Percentiles rank a stretch among this genome's conserved stretches.
Conservation (phyloP, 805 yeast genomes). For the Kuraishia molischiana region DNA sequence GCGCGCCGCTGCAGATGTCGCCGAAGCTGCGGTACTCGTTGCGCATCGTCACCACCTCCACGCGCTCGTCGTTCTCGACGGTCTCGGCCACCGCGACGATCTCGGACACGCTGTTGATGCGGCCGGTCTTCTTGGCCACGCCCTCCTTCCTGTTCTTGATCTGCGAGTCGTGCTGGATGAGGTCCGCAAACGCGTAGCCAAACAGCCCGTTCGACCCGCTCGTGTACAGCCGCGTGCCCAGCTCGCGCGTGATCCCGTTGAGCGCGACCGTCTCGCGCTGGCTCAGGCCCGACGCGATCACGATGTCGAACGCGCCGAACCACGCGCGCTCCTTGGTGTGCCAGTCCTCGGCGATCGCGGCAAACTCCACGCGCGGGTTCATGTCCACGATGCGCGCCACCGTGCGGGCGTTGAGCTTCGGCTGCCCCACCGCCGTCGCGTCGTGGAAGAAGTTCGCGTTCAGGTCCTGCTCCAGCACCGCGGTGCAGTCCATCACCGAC, state of each 20-base stretch:
- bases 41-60: slow-evolving; percentile 26
- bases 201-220: slow-evolving; percentile 70
- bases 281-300: slow-evolving; percentile 64
- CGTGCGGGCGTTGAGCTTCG: slow-evolving; percentile 42
- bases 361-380: slow-evolving; percentile 67
- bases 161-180: slow-evolving; percentile 50
- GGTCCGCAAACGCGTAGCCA: slow-evolving; percentile 75
- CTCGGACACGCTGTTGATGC: slow-evolving; percentile 29
- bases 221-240: slow-evolving; percentile 56
- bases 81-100: slow-evolving; percentile 25
- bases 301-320: slow-evolving; percentile 50
- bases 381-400: slow-evolving; percentile 52
- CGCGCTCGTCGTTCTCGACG: slow-evolving; percentile 25
- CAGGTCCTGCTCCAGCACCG: slow-evolving; percentile 50
- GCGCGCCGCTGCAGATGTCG: slow-evolving; percentile 21
- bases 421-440: slow-evolving; percentile 42
- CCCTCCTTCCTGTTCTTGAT: slow-evolving; percentile 42
- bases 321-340: slow-evolving; percentile 20
- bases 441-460: slow-evolving; percentile 68
- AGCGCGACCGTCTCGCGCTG: slow-evolving; percentile 31
- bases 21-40: slow-evolving; percentile 27
- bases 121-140: slow-evolving; percentile 41
- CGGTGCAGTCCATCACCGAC: slow-evolving; percentile 53
- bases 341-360: slow-evolving; percentile 26
- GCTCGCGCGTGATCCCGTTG: slow-evolving; percentile 45